Base-by-base conservation (phyloP, 2,329 filamentous ascomycete genomes). In the Botrytis sinoallii region DNA sequence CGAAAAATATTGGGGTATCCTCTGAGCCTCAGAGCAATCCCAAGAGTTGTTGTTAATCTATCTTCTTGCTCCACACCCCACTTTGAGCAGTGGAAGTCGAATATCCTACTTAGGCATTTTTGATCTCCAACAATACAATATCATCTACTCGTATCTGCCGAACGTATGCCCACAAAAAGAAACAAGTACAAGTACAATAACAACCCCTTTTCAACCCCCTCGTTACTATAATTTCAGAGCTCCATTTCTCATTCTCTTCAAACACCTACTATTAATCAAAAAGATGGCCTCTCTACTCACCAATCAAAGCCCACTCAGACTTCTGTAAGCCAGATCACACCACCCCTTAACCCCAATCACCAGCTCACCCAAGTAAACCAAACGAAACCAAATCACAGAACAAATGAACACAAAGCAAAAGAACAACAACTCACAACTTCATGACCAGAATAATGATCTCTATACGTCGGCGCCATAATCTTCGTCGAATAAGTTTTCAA, bases 371-470 rank as follows among this genome's bases (percentile, higher is more conserved):
- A 9, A 22, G 18, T 7, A 18, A 44, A 22, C 44, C 44, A 46
- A 46, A 22, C 42, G 16, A 71, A 14, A 4, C 46, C 20, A 48
- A 25, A 22, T 25, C 8, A 25, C 46, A 48, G 22, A 48, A 48
- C 46, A n/a, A 14, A n/a, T 10, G 29, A 57, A n/a, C 48, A 55
- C 3, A 57, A 18, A 32, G n/a, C 16, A 38, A 63, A 29, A 29
- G 20, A 5, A 40, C 42, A 52, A 29, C 20, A 57, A 71, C 69
- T 66, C 35, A 71, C 69, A 42, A 52, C 44, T 10, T 29, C 18
- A 55, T 71, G 69, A 29, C 35, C 18, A 66, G 55, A 65, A 32
- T 71, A 71, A 55, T 71, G 69, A 29, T 71, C 69, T 8, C 69
- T 61, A 25, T 71, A 71, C 16, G 69, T 71, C 16, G 69, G 57